Percentiles rank a stretch among this genome's conserved stretches.
Conservation (phyloP, 305 asterid species). For the Euphrasia arctica region DNA sequence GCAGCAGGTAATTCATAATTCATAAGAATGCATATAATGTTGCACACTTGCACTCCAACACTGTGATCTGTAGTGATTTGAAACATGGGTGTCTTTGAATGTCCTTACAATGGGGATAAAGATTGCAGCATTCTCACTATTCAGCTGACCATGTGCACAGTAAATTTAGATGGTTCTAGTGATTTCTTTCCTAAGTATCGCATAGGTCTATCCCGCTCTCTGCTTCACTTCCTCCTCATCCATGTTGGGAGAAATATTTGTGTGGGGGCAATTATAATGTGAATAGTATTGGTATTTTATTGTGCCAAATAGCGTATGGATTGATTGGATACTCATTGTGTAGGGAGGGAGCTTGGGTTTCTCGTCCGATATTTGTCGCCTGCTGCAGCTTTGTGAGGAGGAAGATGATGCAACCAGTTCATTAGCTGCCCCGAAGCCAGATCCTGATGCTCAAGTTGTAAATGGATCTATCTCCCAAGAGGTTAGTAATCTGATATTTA, state of each 20-base stretch:
- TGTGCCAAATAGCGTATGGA: conserved; percentile 18
- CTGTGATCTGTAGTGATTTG: conserved; percentile 23
- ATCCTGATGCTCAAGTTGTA: conserved; percentile 58
- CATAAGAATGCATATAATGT: conserved; percentile 9
- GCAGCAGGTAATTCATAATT: conserved; percentile 52
- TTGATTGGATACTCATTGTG: conserved; percentile 29
- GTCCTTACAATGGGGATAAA: conserved; percentile 13
- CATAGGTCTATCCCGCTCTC: conserved; percentile 7
- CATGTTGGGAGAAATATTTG: not conserved
- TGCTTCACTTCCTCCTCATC: conserved; percentile 5
- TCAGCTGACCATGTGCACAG: conserved; percentile 16
- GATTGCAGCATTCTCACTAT: conserved; percentile 17
- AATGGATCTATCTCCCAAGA: conserved; percentile 50
- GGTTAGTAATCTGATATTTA: conserved; percentile 39
- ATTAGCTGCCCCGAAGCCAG: conserved; percentile 85
- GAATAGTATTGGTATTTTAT: not conserved
- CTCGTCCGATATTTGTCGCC: conserved; percentile 75
- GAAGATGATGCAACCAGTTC: conserved; percentile 98
- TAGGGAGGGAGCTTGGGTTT: conserved; percentile 86
- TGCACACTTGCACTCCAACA: conserved; percentile 17
- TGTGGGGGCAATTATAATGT: conserved; percentile 15
- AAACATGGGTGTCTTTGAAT: not conserved
- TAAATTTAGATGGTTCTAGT: conserved; percentile 8
- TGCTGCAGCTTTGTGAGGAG: conserved; percentile 88
- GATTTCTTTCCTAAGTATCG: not conserved